Evolutionary conservation across 2,329 filamentous ascomycete species (phyloP).

Genomic region (Aspergillus versicolor): DNA sequence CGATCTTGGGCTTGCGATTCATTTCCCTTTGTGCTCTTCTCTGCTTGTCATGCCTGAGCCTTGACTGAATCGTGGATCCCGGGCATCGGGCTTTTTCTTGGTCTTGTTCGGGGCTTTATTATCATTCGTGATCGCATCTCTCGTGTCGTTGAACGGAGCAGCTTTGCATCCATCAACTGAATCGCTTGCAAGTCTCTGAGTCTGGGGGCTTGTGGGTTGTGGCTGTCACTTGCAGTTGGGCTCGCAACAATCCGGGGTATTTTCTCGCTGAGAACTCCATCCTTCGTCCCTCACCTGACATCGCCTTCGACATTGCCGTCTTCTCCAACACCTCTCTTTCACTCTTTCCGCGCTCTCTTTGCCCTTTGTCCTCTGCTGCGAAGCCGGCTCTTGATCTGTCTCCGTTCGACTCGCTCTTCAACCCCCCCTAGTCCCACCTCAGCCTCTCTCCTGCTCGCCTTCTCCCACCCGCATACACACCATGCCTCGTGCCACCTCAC

Average conservation of each 20-base stretch:
- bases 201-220: neutral
- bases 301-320: neutral
- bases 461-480: conserved; percentile 8
- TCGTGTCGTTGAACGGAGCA: neutral
- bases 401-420: conserved; percentile 2
- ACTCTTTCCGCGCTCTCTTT: neutral
- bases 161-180: neutral
- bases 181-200: neutral
- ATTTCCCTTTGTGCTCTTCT: conserved; percentile 7
- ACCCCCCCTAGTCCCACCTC: conserved; percentile 11
- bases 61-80: neutral
- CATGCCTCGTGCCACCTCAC: conserved; percentile 8
- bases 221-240: neutral
- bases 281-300: neutral
- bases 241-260: conserved; percentile 4
- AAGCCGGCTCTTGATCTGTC: neutral
- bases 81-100: neutral
- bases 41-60: neutral
- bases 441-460: neutral
- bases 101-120: neutral
- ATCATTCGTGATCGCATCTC: conserved; percentile 3
- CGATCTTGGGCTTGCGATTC: conserved; percentile 9
- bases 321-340: neutral
- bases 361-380: neutral
- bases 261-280: neutral